A percentile compares a stretch with the other conserved stretches of the same genome.
Evolutionary conservation across 768 basidiomycete genomes (phyloP).

Genomic region (Neoboletus brunneissimus): DNA sequence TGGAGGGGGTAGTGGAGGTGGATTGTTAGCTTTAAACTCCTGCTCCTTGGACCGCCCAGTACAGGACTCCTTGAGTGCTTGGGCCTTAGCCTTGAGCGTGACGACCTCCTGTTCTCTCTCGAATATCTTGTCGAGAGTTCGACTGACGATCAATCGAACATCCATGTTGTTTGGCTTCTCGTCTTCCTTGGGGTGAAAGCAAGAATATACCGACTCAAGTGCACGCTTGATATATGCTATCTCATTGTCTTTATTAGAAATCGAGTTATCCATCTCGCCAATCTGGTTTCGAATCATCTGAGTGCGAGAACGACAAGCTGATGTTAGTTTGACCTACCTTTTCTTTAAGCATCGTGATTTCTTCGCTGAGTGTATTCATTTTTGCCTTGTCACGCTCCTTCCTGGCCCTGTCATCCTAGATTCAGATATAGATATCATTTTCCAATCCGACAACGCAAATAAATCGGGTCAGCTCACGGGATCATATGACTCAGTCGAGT

Average conservation of each 20-base stretch:
- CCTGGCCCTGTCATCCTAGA: slow-evolving; percentile 68
- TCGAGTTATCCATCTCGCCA: slow-evolving; percentile 45
- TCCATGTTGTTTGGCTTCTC: slow-evolving; percentile 53
- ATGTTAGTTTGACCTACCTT: slow-evolving; percentile 45
- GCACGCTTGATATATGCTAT: slow-evolving; percentile 75
- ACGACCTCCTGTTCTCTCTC: slow-evolving; percentile 67
- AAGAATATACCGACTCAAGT: slow-evolving; percentile 82
- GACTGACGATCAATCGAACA: slow-evolving; percentile 64
- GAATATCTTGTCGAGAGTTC: slow-evolving; percentile 64
- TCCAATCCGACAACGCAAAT: too few relatives aligned
- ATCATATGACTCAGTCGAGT: slow-evolving; percentile 55
- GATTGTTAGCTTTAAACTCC: slow-evolving; percentile 65
- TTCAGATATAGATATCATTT: neutral
- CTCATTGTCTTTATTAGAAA: slow-evolving; percentile 66
- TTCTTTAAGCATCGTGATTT: slow-evolving; percentile 66
- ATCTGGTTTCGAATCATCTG: slow-evolving; percentile 38
- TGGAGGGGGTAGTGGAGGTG: slow-evolving; percentile 63
- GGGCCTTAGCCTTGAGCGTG: slow-evolving; percentile 48
- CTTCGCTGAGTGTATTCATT: slow-evolving; percentile 69
- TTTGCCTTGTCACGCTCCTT: slow-evolving; percentile 74
- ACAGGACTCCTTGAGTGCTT: slow-evolving; percentile 49
- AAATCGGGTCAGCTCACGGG: slow-evolving; percentile 49
- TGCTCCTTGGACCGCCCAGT: slow-evolving; percentile 57
- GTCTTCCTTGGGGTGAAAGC: slow-evolving; percentile 59
- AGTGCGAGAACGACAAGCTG: neutral